phyloP scores from a whole-genome alignment of 257 asterid genomes.

The Scutellaria galericulata region DNA sequence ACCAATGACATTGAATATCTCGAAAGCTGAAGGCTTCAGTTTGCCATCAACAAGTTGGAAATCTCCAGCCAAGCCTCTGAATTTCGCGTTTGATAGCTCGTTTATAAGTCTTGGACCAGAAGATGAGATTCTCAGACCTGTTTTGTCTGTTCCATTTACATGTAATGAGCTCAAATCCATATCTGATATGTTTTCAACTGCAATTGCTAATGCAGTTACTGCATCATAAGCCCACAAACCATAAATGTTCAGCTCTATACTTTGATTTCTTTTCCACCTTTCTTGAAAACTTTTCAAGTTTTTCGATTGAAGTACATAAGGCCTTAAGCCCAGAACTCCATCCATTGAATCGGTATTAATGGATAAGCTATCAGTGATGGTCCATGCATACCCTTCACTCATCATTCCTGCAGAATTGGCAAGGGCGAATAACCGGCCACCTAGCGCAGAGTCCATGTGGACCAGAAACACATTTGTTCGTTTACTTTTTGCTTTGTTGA shows the following conservation, averaged over 20 bases:
- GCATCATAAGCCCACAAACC: constrained; percentile 69
- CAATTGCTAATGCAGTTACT: constrained; percentile 52
- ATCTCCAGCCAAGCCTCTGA: constrained; percentile 54
- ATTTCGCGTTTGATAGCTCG: constrained; percentile 37
- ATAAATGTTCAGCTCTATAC: constrained; percentile 48
- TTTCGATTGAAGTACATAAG: constrained; percentile 41
- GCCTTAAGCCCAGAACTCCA: constrained; percentile 68
- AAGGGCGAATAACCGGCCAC: constrained; percentile 39
- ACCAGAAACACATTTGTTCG: constrained; percentile 51
- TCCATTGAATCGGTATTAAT: constrained; percentile 60
- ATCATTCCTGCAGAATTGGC: constrained; percentile 45
- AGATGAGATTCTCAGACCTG: constrained; percentile 27
- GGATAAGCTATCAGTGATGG: constrained; percentile 54
- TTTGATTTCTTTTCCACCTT: constrained; percentile 48
- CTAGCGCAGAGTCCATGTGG: constrained; percentile 48
- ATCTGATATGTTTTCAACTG: constrained; percentile 45
- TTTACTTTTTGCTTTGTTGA: constrained; percentile 24
- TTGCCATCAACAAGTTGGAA: constrained; percentile 43
- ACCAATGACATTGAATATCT: constrained; percentile 55
- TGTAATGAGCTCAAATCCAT: constrained; percentile 17
- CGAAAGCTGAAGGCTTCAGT: constrained; percentile 39
- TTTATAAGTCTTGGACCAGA: constrained; percentile 43
- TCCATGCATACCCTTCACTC: constrained; percentile 62
- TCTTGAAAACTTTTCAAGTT: constrained; percentile 37
- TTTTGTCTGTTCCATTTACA: neutral